Evolutionary conservation across 2,329 filamentous ascomycete species (phyloP).

Genomic region (Epichloe sibirici): DNA sequence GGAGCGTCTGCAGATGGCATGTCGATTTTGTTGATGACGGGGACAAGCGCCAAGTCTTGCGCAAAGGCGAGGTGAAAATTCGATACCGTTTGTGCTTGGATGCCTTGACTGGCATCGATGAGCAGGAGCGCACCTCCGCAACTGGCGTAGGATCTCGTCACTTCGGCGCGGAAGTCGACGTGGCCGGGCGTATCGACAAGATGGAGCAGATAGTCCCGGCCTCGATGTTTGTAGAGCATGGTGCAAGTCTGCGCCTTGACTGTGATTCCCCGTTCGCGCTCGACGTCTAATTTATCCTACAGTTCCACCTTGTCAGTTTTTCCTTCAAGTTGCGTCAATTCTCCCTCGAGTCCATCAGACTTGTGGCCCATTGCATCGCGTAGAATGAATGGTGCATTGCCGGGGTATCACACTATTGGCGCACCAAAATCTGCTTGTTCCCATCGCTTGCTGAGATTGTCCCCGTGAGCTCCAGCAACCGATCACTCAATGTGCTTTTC

Average conservation of each 20-base stretch:
- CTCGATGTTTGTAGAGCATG: conserved; percentile 86
- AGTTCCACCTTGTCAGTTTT: neutral
- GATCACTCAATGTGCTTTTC: conserved; percentile 89
- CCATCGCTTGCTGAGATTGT: conserved; percentile 70
- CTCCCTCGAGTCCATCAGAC: too few relatives aligned
- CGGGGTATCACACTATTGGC: neutral
- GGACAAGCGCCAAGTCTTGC: conserved; percentile 74
- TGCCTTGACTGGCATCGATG: conserved; percentile 90
- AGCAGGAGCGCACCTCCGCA: conserved; percentile 87
- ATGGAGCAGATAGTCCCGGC: conserved; percentile 83
- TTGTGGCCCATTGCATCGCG: neutral
- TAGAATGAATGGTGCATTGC: too few relatives aligned
- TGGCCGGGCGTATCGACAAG: conserved; percentile 95
- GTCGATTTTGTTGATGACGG: conserved; percentile 95
- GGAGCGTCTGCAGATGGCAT: conserved; percentile 80
- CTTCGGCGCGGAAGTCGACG: conserved; percentile 94
- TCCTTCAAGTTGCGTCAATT: neutral
- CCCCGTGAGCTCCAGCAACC: conserved; percentile 83
- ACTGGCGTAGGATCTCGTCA: conserved; percentile 88
- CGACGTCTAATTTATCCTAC: conserved; percentile 58
- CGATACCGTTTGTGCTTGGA: conserved; percentile 95
- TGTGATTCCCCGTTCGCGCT: conserved; percentile 74
- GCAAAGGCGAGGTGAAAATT: conserved; percentile 98
- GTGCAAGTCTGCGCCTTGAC: conserved; percentile 98
- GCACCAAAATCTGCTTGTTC: conserved; percentile 79